These are phyloP conservation scores for Irpex sp. DNA, from an alignment of 1,284 basidiomycete species.

Conservation along the genomic window DNA sequence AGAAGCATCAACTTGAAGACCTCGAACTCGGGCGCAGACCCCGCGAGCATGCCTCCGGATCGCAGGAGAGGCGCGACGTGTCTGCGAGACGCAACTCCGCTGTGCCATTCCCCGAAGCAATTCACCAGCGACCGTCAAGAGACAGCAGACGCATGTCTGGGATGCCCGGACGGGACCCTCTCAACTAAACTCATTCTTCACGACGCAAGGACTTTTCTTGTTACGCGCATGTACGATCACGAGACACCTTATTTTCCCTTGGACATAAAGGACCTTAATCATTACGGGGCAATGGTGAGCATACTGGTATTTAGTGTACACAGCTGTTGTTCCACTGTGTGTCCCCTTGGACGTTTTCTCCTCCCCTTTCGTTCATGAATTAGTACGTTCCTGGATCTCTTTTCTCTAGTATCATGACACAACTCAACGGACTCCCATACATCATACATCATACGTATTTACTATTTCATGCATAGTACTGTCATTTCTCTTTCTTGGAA, in stretches of 20 bases:
- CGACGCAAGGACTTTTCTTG: neutral
- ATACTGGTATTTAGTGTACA: neutral
- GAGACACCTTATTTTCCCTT: neutral
- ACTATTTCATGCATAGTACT: neutral
- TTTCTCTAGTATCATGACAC: neutral
- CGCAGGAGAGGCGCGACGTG: slow-evolving; percentile 30
- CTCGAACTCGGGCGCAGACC: slow-evolving; percentile 22
- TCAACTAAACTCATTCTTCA: neutral
- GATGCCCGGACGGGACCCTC: slow-evolving; percentile 21
- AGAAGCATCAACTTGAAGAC: slow-evolving; percentile 59
- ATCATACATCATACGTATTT: neutral
- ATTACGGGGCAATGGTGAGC: neutral
- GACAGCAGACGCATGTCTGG: slow-evolving; percentile 25
- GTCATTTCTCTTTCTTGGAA: neutral
- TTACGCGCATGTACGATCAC: neutral
- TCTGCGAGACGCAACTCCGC: slow-evolving; percentile 22
- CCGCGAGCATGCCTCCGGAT: slow-evolving; percentile 11
- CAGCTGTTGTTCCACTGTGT: neutral
- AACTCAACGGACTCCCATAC: neutral
- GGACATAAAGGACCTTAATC: neutral
- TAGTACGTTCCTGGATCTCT: neutral
- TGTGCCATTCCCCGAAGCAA: slow-evolving; percentile 34
- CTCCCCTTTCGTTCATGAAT: neutral
- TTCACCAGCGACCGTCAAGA: slow-evolving; percentile 18
- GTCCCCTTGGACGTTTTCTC: neutral